These are phyloP conservation scores for Aspergillus indologenus DNA, from an alignment of 495 filamentous ascomycete genomes.

Conservation along the genomic window DNA sequence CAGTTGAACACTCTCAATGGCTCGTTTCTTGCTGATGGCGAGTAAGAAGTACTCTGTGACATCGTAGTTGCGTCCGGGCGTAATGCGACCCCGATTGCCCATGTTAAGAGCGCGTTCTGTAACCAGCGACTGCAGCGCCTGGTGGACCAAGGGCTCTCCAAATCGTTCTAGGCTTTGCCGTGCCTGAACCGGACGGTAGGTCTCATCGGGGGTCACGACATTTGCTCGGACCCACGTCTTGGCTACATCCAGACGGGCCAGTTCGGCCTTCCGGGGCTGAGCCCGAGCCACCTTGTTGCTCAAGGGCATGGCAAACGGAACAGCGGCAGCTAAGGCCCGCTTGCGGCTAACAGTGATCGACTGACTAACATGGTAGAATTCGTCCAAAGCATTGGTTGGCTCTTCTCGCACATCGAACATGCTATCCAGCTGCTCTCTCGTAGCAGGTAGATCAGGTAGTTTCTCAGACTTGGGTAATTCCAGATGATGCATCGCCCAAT, in stretches of 20 bases:
- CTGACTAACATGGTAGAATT: constrained; percentile 40
- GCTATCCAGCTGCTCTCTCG: constrained; percentile 47
- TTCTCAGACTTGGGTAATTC: constrained; percentile 40
- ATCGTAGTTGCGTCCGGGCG: constrained; percentile 54
- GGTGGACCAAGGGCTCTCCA: constrained; percentile 46
- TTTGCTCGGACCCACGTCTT: constrained; percentile 64
- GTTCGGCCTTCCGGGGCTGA: constrained; percentile 19
- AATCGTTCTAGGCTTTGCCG: constrained; percentile 42
- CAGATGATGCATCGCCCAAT: constrained; percentile 63
- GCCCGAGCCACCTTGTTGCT: constrained; percentile 14
- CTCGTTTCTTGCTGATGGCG: constrained; percentile 43
- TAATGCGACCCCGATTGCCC: constrained; percentile 50
- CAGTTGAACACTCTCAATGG: constrained; percentile 46
- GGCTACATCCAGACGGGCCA: constrained; percentile 36
- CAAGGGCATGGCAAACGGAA: constrained; percentile 35
- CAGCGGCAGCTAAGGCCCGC: constrained; percentile 33
- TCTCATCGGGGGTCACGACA: constrained; percentile 48
- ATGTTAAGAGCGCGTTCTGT: constrained; percentile 57
- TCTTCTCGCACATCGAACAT: constrained; percentile 49
- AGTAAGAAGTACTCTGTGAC: constrained; percentile 55
- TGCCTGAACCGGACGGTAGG: constrained; percentile 44
- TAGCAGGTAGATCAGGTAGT: constrained; percentile 50
- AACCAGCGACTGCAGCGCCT: constrained; percentile 56
- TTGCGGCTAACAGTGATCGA: constrained; percentile 31
- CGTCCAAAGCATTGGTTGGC: constrained; percentile 30